Base-by-base conservation (phyloP, 495 filamentous ascomycete genomes). In the Aspergillus taichungensis region DNA sequence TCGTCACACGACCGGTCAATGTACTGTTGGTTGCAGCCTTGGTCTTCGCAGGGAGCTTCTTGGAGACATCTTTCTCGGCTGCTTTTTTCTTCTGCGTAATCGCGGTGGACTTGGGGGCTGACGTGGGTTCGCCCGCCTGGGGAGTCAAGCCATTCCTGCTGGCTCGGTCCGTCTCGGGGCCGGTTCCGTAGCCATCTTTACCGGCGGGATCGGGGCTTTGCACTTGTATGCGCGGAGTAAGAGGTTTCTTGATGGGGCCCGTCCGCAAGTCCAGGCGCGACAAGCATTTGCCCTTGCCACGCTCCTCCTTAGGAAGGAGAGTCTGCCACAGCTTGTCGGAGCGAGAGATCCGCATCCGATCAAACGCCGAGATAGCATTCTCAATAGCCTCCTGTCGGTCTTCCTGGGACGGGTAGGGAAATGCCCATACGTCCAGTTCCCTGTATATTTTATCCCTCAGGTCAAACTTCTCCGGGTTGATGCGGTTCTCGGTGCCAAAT, bases 391-490 rank as follows among this genome's bases (percentile, higher is more conserved):
- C 71, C 54, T 88, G 72, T 24, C 88, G 81, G 52, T 90, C 84
- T 30, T 80, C 77, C 29, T 75, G 62, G 18, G 61, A 75, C 11
- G 70, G 68, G 59, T 90, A 92, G 6, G 75, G 69, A 60, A 88
- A 92, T 10, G 77, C 77, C 75, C 82, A 94, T 12, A 88, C 75
- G 57, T 95, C 84, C 28, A 95, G 69, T 46, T 95, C 88, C 54
- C 84, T 88, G 71, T 82, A 94, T 34, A 71, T 71, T 49, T 77
- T 79, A 57, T 86, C 86, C 53, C 68, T 76, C 37, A 91, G 65
- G 42, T 73, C 71, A 68, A 78, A 88, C 46, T 84, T 85, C 53
- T 78, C 74, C 3, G 68, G 60, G 34, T 76, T 68, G 36, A 82
- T 71, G 42, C 79, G 76, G 24, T 78, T 80, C 38, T 81, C 73